These are phyloP conservation scores for Auricularia sp. DNA, from an alignment of 768 basidiomycete genomes.

Conservation along the genomic window DNA sequence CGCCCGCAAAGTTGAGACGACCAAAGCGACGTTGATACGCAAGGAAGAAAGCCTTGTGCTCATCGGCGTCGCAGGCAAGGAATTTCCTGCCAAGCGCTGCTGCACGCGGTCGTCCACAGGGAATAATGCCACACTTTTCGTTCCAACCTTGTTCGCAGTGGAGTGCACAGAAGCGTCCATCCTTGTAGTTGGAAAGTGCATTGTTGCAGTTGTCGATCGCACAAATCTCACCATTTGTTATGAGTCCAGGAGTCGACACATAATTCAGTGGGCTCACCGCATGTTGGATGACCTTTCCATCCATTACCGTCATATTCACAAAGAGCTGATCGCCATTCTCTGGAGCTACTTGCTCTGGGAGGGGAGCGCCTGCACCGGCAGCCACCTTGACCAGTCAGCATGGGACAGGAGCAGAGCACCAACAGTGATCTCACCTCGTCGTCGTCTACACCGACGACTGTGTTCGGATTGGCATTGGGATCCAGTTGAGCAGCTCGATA, in stretches of 20 bases:
- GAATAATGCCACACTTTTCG: constrained; percentile 17
- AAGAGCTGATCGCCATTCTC: no score
- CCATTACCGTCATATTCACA: constrained; percentile 12
- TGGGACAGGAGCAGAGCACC: no score
- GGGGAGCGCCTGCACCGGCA: no score
- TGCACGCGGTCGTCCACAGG: constrained; percentile 10
- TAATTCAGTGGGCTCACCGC: constrained; percentile 7
- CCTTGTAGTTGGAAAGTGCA: constrained; percentile 19
- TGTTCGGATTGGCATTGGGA: no score
- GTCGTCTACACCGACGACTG: no score
- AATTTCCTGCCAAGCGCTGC: background rate
- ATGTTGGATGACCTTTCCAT: constrained; percentile 22
- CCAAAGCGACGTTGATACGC: constrained; percentile 12
- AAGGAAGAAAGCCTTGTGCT: constrained; percentile 14
- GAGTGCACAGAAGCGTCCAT: constrained; percentile 19
- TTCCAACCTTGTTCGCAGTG: constrained; percentile 12
- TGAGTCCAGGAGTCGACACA: no score
- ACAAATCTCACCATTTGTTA: constrained; percentile 12
- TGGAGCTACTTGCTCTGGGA: no score
- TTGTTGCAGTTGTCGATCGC: constrained; percentile 14
- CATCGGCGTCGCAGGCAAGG: constrained; percentile 12
- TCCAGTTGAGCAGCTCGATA: constrained; percentile 1
- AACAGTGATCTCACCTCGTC: no score
- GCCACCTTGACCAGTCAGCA: no score
- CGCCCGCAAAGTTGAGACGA: constrained; percentile 17